Evolutionary conservation across 2,329 filamentous ascomycete genomes (phyloP).

Genomic region (Massarina eburnea): DNA sequence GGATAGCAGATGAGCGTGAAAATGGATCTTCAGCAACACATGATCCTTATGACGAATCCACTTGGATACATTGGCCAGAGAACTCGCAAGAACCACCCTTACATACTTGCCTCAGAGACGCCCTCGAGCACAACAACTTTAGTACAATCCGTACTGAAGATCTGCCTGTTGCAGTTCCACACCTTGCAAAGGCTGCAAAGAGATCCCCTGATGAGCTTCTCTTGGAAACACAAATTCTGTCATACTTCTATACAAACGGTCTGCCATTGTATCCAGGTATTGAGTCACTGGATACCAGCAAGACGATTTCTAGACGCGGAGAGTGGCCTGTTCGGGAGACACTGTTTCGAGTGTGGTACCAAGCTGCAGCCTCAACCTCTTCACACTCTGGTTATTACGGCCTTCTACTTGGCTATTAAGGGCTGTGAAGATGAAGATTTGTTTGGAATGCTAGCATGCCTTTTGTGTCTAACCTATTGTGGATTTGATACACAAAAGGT

Average conservation of each 20-base stretch:
- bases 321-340: conserved; percentile 34
- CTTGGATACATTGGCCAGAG: conserved; percentile 12
- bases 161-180: conserved; percentile 15
- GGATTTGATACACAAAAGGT: conserved; percentile 26
- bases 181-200: conserved; percentile 15
- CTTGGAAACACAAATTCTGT: conserved; percentile 51
- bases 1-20: background rate
- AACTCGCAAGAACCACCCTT: conserved; percentile 8
- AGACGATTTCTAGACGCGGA: conserved; percentile 4
- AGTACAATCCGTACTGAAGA: conserved; percentile 19
- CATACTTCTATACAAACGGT: conserved; percentile 46
- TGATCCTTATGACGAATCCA: conserved; percentile 13
- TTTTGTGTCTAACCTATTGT: conserved; percentile 34
- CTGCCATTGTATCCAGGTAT: conserved; percentile 37
- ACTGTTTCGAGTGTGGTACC: conserved; percentile 30
- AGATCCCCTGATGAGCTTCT: conserved; percentile 18
- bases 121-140: conserved; percentile 21
- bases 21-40: background rate
- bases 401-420: conserved; percentile 33
- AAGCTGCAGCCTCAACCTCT: conserved; percentile 35
- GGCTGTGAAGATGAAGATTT: conserved; percentile 41
- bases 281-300: conserved; percentile 5
- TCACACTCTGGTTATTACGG: conserved; percentile 39
- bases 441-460: conserved; percentile 42
- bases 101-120: conserved; percentile 8